phyloP scores from a whole-genome alignment of 106 monocot species.

The Ottelia alismoides region DNA sequence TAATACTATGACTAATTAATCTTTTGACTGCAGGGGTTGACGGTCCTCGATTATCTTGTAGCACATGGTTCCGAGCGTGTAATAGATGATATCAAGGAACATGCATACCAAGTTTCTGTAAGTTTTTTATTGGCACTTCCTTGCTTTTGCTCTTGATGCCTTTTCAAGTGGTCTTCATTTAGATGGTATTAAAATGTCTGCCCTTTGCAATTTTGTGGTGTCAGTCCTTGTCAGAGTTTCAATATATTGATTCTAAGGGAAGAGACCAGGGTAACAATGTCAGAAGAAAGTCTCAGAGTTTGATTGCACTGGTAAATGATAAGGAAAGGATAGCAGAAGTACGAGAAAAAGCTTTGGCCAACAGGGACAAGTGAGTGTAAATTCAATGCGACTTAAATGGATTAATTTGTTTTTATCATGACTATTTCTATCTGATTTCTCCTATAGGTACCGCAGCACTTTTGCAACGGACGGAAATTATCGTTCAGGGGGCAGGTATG shows the following conservation, averaged over 20 bases:
- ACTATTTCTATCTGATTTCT: not conserved
- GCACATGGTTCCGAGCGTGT: slow-evolving; percentile 87
- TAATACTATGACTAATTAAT: too few relatives aligned
- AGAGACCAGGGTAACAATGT: slow-evolving; percentile 85
- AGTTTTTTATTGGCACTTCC: too few relatives aligned
- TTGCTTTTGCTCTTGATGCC: slow-evolving; percentile 1
- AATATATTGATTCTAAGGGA: slow-evolving; percentile 89
- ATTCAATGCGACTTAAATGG: not conserved
- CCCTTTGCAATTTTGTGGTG: not conserved
- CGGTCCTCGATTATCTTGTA: slow-evolving; percentile 84
- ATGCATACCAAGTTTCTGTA: slow-evolving; percentile 90
- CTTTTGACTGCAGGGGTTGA: too few relatives aligned
- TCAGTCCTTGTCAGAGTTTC: slow-evolving; percentile 83
- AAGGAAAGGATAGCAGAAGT: slow-evolving; percentile 80
- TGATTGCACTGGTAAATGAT: slow-evolving; percentile 81
- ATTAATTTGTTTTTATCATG: too few relatives aligned
- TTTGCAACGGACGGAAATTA: slow-evolving; percentile 31
- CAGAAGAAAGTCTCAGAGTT: slow-evolving; percentile 74
- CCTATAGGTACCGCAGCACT: slow-evolving; percentile 36
- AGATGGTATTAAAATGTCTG: not conserved
- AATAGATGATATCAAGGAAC: slow-evolving; percentile 87
- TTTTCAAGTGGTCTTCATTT: not conserved
- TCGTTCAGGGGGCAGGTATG: slow-evolving; percentile 30
- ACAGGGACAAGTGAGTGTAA: slow-evolving; percentile 59
- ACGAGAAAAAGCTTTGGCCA: slow-evolving; percentile 67